Conservation (phyloP, 2,329 filamentous ascomycete species). For the Didymella sp. region DNA sequence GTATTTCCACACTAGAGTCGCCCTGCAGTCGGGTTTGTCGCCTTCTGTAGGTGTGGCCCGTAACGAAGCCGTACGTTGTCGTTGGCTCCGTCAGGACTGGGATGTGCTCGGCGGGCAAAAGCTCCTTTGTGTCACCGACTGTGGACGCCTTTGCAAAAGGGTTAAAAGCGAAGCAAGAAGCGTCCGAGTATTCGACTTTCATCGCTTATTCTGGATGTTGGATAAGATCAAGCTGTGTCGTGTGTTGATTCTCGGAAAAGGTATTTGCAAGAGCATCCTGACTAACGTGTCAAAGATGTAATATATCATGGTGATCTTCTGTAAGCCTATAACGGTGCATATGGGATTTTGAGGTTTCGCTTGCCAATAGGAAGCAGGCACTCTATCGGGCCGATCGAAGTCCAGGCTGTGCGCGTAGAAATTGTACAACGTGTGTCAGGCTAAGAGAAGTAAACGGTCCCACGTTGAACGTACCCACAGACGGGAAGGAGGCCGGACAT, state of each 20-base stretch:
- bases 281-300: neutral
- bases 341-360: neutral
- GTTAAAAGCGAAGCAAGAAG: neutral
- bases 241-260: neutral
- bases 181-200: neutral
- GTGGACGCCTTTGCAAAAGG: neutral
- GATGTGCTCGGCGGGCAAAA: neutral
- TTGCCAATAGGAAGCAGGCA: neutral
- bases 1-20: neutral
- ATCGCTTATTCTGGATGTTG: neutral
- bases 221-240: neutral
- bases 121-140: neutral
- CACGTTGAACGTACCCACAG: neutral
- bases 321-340: neutral
- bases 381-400: constrained; percentile 6
- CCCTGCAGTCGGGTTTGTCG: neutral
- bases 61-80: neutral
- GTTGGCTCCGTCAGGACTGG: neutral
- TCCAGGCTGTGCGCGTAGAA: neutral
- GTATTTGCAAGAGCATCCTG: neutral
- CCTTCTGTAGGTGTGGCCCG: neutral
- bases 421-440: neutral
- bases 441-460: neutral
- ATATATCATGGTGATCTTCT: neutral
- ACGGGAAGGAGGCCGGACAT: neutral